Percentiles rank a stretch among this genome's conserved stretches.
phyloP scores from a whole-genome alignment of 2,329 filamentous ascomycete species.

The Drechslerella coelobrocha region DNA sequence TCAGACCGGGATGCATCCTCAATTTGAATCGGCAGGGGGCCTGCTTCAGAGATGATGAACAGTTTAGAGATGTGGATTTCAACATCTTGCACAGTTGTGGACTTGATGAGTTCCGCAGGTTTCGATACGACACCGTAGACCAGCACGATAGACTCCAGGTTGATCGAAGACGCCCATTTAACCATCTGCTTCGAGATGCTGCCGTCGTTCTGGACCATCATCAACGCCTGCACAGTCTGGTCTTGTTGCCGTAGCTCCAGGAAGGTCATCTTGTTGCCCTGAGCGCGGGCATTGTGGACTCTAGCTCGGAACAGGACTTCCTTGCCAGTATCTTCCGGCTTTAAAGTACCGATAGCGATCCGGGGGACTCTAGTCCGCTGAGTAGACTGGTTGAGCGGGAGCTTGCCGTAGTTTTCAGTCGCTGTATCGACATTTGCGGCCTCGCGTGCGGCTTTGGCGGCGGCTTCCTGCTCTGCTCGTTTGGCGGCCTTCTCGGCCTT shows the following conservation, averaged over 20 bases:
- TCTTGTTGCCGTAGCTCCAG: conserved; percentile 80
- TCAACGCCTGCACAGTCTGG: conserved; percentile 82
- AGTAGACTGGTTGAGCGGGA: conserved; percentile 66
- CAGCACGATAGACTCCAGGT: conserved; percentile 79
- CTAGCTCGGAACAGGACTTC: conserved; percentile 61
- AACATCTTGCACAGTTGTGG: conserved; percentile 76
- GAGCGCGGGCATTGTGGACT: conserved; percentile 81
- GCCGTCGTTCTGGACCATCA: conserved; percentile 70
- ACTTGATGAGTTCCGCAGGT: conserved; percentile 86
- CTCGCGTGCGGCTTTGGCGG: conserved; percentile 70
- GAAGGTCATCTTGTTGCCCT: conserved; percentile 91
- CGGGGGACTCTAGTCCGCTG: conserved; percentile 65
- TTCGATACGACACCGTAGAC: conserved; percentile 82
- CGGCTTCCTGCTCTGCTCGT: conserved; percentile 76
- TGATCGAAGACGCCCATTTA: conserved; percentile 80
- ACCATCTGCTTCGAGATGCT: conserved; percentile 85
- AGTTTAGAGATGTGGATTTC: conserved; percentile 90
- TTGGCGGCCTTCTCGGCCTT: conserved; percentile 79
- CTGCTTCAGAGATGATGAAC: conserved; percentile 73
- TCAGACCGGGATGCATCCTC: conserved; percentile 63
- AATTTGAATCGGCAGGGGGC: conserved; percentile 66
- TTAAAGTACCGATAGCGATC: conserved; percentile 68
- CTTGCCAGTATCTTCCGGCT: conserved; percentile 41
- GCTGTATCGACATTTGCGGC: conserved; percentile 69
- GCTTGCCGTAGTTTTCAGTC: conserved; percentile 80